Percentiles rank a stretch among this genome's conserved stretches.
phyloP scores from a whole-genome alignment of 1,284 basidiomycete species.

The Fomitopsis betulina region DNA sequence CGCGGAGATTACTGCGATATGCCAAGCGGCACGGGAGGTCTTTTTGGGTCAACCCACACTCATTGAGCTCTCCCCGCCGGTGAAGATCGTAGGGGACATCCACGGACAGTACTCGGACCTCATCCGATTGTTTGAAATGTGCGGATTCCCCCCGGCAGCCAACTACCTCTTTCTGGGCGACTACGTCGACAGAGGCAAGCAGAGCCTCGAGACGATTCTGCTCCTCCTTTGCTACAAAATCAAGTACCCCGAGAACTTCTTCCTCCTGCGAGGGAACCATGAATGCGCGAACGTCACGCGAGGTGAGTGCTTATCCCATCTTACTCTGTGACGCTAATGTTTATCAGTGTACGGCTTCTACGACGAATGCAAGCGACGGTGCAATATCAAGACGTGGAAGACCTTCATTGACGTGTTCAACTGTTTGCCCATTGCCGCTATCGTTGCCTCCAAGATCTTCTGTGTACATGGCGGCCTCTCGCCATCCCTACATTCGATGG shows the following conservation, averaged over 20 bases:
- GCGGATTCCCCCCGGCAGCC: slow-evolving; percentile 94
- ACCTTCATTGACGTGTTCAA: slow-evolving; percentile 99
- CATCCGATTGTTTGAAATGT: slow-evolving; percentile 99
- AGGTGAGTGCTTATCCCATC: slow-evolving; percentile 49
- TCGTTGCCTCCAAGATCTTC: slow-evolving; percentile 99
- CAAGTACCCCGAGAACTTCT: slow-evolving; percentile 99
- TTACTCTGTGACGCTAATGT: slow-evolving; percentile 15
- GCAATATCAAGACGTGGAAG: slow-evolving; percentile 99
- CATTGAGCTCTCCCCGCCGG: slow-evolving; percentile 95
- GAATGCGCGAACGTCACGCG: slow-evolving; percentile 99
- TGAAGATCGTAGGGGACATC: slow-evolving; percentile 99
- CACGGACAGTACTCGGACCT: slow-evolving; percentile 99
- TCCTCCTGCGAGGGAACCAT: slow-evolving; percentile 96
- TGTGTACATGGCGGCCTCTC: slow-evolving; percentile 98
- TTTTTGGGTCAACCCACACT: slow-evolving; percentile 97
- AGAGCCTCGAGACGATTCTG: slow-evolving; percentile 96
- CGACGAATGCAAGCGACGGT: slow-evolving; percentile 99
- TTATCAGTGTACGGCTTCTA: slow-evolving; percentile 95
- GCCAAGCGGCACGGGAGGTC: slow-evolving; percentile 95
- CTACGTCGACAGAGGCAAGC: slow-evolving; percentile 98
- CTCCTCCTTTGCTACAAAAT: slow-evolving; percentile 98
- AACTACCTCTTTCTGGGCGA: slow-evolving; percentile 99
- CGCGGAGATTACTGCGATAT: slow-evolving; percentile 92
- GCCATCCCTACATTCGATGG: slow-evolving; percentile 97
- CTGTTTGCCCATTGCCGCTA: slow-evolving; percentile 95